A percentile compares a stretch with the other conserved stretches of the same genome.
These are phyloP conservation scores for Geoglossum glabrum DNA, from an alignment of 495 filamentous ascomycete species.

Conservation along the genomic window DNA sequence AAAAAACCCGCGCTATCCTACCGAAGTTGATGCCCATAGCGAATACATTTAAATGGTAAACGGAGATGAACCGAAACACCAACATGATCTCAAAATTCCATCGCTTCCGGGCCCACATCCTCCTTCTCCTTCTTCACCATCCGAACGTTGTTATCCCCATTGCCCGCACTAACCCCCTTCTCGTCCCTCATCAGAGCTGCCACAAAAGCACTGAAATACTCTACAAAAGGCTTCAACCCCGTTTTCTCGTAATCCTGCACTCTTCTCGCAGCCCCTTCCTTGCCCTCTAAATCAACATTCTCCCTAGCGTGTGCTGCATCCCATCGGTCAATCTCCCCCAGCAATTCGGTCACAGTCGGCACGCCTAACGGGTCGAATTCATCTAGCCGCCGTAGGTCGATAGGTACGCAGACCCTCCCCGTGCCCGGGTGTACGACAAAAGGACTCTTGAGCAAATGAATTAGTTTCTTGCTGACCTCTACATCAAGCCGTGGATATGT, in stretches of 20 bases:
- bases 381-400: slow-evolving; percentile 47
- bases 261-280: slow-evolving; percentile 20
- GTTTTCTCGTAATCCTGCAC: slow-evolving; percentile 92
- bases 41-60: no score
- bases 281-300: background rate
- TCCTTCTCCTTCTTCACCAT: slow-evolving; percentile 49
- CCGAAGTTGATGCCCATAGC: no score
- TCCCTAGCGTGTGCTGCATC: slow-evolving; percentile 22
- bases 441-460: slow-evolving; percentile 88
- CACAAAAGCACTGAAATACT: slow-evolving; percentile 72
- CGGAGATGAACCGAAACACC: no score
- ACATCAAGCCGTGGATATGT: slow-evolving; percentile 95
- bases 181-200: slow-evolving; percentile 63
- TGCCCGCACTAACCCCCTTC: slow-evolving; percentile 33
- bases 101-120: no score
- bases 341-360: slow-evolving; percentile 62
- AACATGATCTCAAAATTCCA: no score
- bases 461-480: slow-evolving; percentile 90
- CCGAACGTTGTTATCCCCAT: slow-evolving; percentile 32
- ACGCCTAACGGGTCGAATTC: slow-evolving; percentile 73
- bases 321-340: slow-evolving; percentile 69
- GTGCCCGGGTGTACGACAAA: slow-evolving; percentile 94
- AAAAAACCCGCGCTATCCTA: no score
- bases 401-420: slow-evolving; percentile 85
- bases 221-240: slow-evolving; percentile 76